Evolutionary conservation across 345 rosid species (phyloP), one percentile per base, ranked within the genome.

Genomic region (rapeseed (Brassica napus)): DNA sequence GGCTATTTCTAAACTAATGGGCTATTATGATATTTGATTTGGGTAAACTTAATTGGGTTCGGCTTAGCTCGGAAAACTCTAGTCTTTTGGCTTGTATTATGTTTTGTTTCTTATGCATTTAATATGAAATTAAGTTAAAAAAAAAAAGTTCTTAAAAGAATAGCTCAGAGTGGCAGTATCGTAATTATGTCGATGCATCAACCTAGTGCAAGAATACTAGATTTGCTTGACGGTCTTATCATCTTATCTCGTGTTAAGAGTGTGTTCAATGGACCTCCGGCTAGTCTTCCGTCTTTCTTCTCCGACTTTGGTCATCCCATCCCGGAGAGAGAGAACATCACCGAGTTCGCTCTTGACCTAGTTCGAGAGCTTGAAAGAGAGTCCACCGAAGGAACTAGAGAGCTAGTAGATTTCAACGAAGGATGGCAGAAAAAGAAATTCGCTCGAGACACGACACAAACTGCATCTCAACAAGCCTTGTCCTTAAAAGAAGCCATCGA

Each of bases 111-210:
- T 21, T 21, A 21, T 21, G 23, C 23, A 21, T 21, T 21, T 21
- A 21, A 21, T 21, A 21, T 21, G 23, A 21, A 21, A 21, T 21
- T 21, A 21, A 21, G 23, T 21, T 21, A 21, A 21, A 21, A 23
- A 35, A 35, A 35, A 35, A 35, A 92, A 26, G 88, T 88, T 84
- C 88, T 92, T 4, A 90, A 90, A 79, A 84, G 86, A 23, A 92
- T 90, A 1, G 94, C 96, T 28, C 76, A 60, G 23, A 80, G 89
- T 4, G 91, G 92, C 4, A 89, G 96, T 83, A 85, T 90, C 1
- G 91, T 90, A 9, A 81, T 90, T 55, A 89, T 89, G 94, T 87
- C 94, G 5, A 86, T 90, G 21, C 92, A 88, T 76, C 94, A 90
- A 69, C 92, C 94, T 72, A 74, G 77, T 61, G 77, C 42, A 63